A percentile compares a stretch with the other conserved stretches of the same genome.
Evolutionary conservation across 2,329 filamentous ascomycete species (phyloP).

Genomic region (Verticillium zaregamsianum): DNA sequence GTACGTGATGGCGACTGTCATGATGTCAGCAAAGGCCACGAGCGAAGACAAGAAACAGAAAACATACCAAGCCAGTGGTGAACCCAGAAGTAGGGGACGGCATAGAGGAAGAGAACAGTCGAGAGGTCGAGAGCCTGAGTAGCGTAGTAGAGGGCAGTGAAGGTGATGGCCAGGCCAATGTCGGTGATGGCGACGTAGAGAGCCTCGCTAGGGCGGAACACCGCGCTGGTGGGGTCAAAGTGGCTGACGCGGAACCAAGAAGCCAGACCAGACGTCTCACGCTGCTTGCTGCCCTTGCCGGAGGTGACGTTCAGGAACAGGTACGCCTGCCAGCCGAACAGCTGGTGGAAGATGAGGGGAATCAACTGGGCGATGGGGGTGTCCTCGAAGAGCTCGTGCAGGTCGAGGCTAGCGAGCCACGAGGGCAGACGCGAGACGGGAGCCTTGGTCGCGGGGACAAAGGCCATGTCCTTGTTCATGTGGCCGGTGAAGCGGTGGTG

Average conservation of each 20-base stretch:
- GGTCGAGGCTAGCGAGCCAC: constrained; percentile 32
- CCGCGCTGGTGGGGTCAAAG: constrained; percentile 56
- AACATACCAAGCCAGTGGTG: constrained; percentile 64
- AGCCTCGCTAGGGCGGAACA: constrained; percentile 56
- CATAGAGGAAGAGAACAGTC: constrained; percentile 56
- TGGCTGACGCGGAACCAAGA: constrained; percentile 47
- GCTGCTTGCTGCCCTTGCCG: constrained; percentile 44
- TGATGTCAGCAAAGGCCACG: not conserved
- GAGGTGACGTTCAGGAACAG: constrained; percentile 55
- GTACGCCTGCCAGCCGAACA: constrained; percentile 62
- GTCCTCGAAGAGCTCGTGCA: constrained; percentile 58
- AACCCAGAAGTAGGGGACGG: constrained; percentile 64
- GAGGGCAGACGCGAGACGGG: constrained; percentile 3
- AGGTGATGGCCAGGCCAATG: constrained; percentile 51
- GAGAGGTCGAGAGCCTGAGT: constrained; percentile 49
- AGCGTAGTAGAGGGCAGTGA: constrained; percentile 45
- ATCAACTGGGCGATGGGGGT: constrained; percentile 52
- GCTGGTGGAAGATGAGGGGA: constrained; percentile 56
- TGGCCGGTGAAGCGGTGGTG: constrained; percentile 67
- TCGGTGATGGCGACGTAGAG: constrained; percentile 55
- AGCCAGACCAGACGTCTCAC: constrained; percentile 22
- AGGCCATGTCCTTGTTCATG: constrained; percentile 64
- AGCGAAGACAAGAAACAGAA: not conserved
- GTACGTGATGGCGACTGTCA: constrained; percentile 66
- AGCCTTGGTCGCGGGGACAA: constrained; percentile 45